Evolutionary conservation across 2,329 filamentous ascomycete genomes (phyloP).

Genomic region (Rasamsonia emersonii): DNA sequence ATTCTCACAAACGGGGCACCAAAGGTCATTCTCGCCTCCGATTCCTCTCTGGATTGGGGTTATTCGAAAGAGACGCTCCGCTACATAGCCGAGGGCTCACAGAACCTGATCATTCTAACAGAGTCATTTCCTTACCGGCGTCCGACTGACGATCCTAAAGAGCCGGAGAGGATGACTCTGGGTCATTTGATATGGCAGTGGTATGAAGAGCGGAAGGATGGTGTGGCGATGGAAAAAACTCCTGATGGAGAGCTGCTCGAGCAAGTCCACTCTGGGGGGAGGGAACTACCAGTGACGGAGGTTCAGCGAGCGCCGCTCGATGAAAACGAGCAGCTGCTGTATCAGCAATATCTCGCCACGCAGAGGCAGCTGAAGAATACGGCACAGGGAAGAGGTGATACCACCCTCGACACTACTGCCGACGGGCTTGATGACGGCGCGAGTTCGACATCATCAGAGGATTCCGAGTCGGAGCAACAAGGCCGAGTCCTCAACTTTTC

Average conservation of each 20-base stretch:
- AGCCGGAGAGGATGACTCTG: conserved; percentile 46
- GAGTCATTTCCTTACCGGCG: conserved; percentile 47
- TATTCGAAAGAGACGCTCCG: conserved; percentile 77
- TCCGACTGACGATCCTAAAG: conserved; percentile 14
- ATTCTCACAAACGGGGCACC: conserved; percentile 49
- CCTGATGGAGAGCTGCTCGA: conserved; percentile 53
- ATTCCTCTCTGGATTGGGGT: conserved; percentile 86
- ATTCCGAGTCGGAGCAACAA: conserved; percentile 82
- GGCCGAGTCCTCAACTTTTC: conserved; percentile 86
- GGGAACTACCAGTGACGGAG: conserved; percentile 53
- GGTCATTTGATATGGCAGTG: conserved; percentile 71
- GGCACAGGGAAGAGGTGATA: conserved; percentile 59
- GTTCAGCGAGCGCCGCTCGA: conserved; percentile 58
- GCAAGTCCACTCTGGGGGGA: conserved; percentile 57
- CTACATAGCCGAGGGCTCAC: conserved; percentile 63
- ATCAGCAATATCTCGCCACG: conserved; percentile 87
- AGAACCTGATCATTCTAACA: conserved; percentile 80
- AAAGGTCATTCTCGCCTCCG: conserved; percentile 80
- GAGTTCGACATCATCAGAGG: conserved; percentile 79
- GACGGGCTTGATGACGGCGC: conserved; percentile 68
- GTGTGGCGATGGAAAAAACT: conserved; percentile 50
- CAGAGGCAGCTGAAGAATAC: conserved; percentile 81
- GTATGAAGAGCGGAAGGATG: conserved; percentile 62
- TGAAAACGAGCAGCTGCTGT: conserved; percentile 66
- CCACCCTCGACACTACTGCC: conserved; percentile 63